Evolutionary conservation across 2,329 filamentous ascomycete species (phyloP).

Genomic region (Clarireedia hainanense): DNA sequence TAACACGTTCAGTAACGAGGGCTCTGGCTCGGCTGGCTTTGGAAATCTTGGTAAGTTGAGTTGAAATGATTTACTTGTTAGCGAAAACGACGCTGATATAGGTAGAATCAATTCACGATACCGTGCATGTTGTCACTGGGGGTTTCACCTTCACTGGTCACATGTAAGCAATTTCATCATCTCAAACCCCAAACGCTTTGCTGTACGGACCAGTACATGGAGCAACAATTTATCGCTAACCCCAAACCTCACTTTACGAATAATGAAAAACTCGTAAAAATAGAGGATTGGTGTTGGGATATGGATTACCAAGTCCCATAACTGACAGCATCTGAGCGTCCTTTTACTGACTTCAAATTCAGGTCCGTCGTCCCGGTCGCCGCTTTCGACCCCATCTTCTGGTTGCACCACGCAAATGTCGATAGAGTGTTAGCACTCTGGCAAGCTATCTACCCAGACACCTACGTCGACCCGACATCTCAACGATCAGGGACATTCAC

Average conservation of each 20-base stretch:
- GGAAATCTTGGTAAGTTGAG: slow-evolving; percentile 4
- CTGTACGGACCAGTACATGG: neutral
- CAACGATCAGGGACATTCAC: slow-evolving; percentile 53
- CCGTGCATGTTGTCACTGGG: neutral
- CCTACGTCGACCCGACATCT: slow-evolving; percentile 51
- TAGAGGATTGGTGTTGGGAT: no score
- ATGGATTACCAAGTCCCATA: no score
- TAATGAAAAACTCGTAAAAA: no score
- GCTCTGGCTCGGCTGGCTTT: neutral
- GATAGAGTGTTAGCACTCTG: slow-evolving; percentile 70
- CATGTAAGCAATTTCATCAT: slow-evolving; percentile 4
- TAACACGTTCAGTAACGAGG: slow-evolving; percentile 9
- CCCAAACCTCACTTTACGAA: no score
- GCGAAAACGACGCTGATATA: neutral
- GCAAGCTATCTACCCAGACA: slow-evolving; percentile 62
- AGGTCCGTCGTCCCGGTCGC: slow-evolving; percentile 50
- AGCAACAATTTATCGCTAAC: no score
- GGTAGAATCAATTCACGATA: slow-evolving; percentile 9
- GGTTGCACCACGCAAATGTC: slow-evolving; percentile 42
- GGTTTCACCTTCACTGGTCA: neutral
- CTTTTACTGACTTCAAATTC: neutral
- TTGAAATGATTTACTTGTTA: neutral
- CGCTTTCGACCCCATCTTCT: slow-evolving; percentile 64
- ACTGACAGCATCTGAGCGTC: no score
- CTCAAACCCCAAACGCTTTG: neutral